These are phyloP conservation scores for Globisporangium cylindrosporum DNA, from an alignment of 352 stramenopile genomes.

Conservation along the genomic window DNA sequence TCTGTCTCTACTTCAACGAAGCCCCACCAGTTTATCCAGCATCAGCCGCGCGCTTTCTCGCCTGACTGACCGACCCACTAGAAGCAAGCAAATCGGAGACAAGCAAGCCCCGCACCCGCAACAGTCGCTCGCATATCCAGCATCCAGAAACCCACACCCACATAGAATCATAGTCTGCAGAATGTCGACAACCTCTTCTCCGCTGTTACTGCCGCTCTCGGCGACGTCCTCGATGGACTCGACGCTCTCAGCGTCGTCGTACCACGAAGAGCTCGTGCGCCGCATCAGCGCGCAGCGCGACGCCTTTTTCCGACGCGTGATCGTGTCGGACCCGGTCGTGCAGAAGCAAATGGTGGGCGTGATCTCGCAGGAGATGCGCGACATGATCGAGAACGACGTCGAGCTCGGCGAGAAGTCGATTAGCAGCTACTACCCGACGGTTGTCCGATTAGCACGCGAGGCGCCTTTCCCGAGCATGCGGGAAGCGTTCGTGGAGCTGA, in stretches of 20 bases:
- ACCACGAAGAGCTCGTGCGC: conserved; percentile 36
- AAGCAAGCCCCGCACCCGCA: neutral
- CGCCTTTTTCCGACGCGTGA: conserved; percentile 76
- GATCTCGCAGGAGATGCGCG: conserved; percentile 51
- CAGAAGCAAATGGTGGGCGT: conserved; percentile 57
- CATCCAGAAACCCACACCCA: neutral
- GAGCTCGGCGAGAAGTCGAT: conserved; percentile 29
- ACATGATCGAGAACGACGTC: conserved; percentile 45
- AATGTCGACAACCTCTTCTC: conserved; percentile 18
- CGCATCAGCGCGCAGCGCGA: conserved; percentile 71
- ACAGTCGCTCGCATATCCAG: neutral
- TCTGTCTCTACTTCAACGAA: neutral
- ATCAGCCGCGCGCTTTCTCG: neutral
- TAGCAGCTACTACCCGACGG: conserved; percentile 68
- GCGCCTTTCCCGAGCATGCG: conserved; percentile 68
- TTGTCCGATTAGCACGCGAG: conserved; percentile 59
- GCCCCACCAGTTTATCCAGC: neutral
- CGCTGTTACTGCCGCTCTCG: conserved; percentile 15
- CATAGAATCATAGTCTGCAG: conserved; percentile 2
- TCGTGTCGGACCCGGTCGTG: conserved; percentile 58
- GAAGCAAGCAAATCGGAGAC: neutral
- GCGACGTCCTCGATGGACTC: conserved; percentile 11
- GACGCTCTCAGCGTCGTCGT: conserved; percentile 13
- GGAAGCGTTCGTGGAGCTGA: conserved; percentile 46
- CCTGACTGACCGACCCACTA: neutral